Evolutionary conservation across 2,329 filamentous ascomycete genomes (phyloP).

Genomic region (Myriosclerotinia curreyana): DNA sequence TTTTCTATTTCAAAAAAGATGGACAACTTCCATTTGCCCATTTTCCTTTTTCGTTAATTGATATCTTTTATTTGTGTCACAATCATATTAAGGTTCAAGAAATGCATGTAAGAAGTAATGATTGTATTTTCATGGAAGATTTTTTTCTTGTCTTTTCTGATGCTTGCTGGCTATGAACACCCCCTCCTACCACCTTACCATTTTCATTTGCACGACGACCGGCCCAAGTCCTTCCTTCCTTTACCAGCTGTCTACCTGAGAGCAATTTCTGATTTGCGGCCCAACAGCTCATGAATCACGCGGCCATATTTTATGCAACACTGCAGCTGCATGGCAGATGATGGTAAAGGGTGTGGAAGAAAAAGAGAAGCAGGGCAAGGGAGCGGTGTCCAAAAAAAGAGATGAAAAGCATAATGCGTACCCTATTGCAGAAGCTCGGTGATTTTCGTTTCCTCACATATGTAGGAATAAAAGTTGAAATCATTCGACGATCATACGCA

Average conservation of each 20-base stretch:
- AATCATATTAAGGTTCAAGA: slow-evolving; percentile 13
- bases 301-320: slow-evolving; percentile 19
- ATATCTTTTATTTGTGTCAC: background rate
- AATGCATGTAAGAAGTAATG: slow-evolving; percentile 5
- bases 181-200: slow-evolving; percentile 2
- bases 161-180: slow-evolving; percentile 14
- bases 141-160: background rate
- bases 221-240: slow-evolving; percentile 22
- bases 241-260: slow-evolving; percentile 19
- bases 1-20: background rate
- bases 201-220: slow-evolving; percentile 6
- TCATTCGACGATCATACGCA: slow-evolving; percentile 16
- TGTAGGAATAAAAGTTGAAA: slow-evolving; percentile 14
- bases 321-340: slow-evolving; percentile 21
- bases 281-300: slow-evolving; percentile 22
- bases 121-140: slow-evolving; percentile 8
- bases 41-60: slow-evolving; percentile 1
- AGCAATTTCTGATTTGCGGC: slow-evolving; percentile 19
- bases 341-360: slow-evolving; percentile 16
- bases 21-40: background rate
- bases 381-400: slow-evolving; percentile 8
- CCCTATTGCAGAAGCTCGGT: slow-evolving; percentile 13
- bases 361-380: slow-evolving; percentile 14
- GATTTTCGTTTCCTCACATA: slow-evolving; percentile 13
- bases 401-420: slow-evolving; percentile 8